A percentile compares a stretch with the other conserved stretches of the same genome.
Evolutionary conservation across 371 early-diverging fungal genomes (phyloP).

Genomic region (Phascolomyces articulosus): DNA sequence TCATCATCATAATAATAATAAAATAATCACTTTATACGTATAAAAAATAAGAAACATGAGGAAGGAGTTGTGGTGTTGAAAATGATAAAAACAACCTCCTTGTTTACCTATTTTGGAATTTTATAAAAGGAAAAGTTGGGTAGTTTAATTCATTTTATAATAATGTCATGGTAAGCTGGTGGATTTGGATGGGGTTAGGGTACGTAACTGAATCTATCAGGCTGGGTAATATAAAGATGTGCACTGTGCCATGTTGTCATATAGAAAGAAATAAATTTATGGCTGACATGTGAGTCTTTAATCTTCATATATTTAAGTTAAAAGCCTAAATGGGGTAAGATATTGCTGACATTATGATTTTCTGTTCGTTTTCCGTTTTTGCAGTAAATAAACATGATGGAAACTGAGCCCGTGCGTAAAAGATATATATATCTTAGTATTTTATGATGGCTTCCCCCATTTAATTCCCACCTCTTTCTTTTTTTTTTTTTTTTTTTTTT

Average conservation of each 20-base stretch:
- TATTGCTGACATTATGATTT: conserved; percentile 4
- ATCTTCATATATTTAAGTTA: background rate
- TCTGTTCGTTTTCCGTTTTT: conserved; percentile 1
- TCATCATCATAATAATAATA: too few species aligned
- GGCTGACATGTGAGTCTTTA: conserved; percentile 8
- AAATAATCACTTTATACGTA: too few species aligned
- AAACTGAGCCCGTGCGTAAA: conserved; percentile 9
- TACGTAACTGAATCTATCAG: too few species aligned
- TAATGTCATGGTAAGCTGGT: background rate
- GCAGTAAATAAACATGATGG: background rate
- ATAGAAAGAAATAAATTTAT: too few species aligned
- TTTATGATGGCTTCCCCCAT: background rate
- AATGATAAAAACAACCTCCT: too few species aligned
- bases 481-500: background rate
- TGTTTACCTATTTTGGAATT: background rate
- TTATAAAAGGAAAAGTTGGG: too few species aligned
- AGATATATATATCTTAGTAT: conserved; percentile 2
- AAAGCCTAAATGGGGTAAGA: background rate
- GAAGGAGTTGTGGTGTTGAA: too few species aligned
- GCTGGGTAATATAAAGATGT: too few species aligned
- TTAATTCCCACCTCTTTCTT: background rate
- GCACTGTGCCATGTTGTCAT: too few species aligned
- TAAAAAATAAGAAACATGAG: too few species aligned
- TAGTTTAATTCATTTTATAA: background rate
- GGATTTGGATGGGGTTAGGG: background rate